These are phyloP conservation scores for Paralagenidium karlingii DNA, from an alignment of 352 stramenopile genomes.

Conservation along the genomic window DNA sequence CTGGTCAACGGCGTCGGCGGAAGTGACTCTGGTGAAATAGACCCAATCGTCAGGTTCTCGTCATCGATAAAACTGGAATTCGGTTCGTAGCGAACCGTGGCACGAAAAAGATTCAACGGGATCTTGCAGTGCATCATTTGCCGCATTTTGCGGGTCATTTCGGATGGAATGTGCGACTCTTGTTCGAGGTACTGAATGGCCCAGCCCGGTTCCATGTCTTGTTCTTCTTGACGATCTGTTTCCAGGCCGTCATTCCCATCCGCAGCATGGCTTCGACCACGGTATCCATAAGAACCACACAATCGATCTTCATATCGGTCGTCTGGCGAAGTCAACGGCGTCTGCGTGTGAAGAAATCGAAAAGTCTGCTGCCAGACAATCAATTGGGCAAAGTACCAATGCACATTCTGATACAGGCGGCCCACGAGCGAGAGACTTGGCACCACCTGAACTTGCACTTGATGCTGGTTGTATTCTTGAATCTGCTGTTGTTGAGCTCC, in stretches of 20 bases:
- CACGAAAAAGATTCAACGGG: slow-evolving; percentile 63
- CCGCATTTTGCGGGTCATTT: slow-evolving; percentile 51
- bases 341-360: slow-evolving; percentile 40
- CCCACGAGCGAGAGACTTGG: neutral
- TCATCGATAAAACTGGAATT: slow-evolving; percentile 10
- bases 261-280: slow-evolving; percentile 2
- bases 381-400: slow-evolving; percentile 14
- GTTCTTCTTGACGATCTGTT: too few species aligned
- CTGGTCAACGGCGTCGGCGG: slow-evolving; percentile 69
- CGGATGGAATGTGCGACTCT: slow-evolving; percentile 38
- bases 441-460: neutral
- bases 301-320: slow-evolving; percentile 3
- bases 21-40: slow-evolving; percentile 63
- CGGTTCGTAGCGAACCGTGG: slow-evolving; percentile 26
- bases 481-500: neutral
- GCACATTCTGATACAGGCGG: neutral
- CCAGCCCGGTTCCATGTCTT: slow-evolving; percentile 50
- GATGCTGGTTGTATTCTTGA: slow-evolving; percentile 2
- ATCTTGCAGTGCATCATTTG: slow-evolving; percentile 75
- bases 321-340: slow-evolving; percentile 48
- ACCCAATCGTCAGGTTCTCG: slow-evolving; percentile 16
- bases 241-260: neutral
- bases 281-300: slow-evolving; percentile 3
- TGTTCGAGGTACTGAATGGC: slow-evolving; percentile 72
- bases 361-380: slow-evolving; percentile 33